Base-by-base conservation (phyloP, 345 rosid species). In the Sisymbrium altissimum region DNA sequence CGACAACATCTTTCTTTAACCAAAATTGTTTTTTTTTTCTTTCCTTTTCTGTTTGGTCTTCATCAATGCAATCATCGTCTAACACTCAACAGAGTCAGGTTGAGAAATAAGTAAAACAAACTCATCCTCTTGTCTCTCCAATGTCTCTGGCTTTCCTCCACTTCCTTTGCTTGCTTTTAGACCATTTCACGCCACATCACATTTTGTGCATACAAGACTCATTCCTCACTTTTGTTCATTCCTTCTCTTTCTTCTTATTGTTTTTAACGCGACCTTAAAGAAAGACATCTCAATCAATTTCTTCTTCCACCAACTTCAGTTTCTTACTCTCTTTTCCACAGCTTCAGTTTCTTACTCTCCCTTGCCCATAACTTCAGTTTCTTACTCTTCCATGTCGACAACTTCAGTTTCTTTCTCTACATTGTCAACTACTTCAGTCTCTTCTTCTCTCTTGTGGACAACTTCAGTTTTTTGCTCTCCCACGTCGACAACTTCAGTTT, bases 271-370 rank as follows among this genome's bases (percentile, higher is more conserved):
- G 50, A 25, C 49, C 49, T 17, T 7, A 14, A 14, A 53, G 25
- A 21, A 14, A 52, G 17, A 52, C 32, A 48, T 25, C 32, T 64
- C 77, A 73, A 44, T 64, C 77, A 23, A 54, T 64, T 55, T 54
- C 50, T 36, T 36, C 66, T 2, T 66, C 50, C 39, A 4, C 43
- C 43, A 64, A 18, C 50, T 23, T 61, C 25, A 8, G 27, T 30
- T 30, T 19, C 56, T 30, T 32, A 17, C 41, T n/a, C 29, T 46
- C 41, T 11, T 17, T 46, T 32, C 60, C 3, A 66, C n/a, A 21
- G 8, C 14, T 15, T 33, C 58, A 48, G 21, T 21, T 33, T 57
- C 21, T 60, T 27, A n/a, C n/a, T n/a, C n/a, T 50, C 33, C 11
- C 0, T 12, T 43, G 17, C 25, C 39, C 0, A 66, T 9, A 19